A percentile compares a stretch with the other conserved stretches of the same genome.
phyloP scores from a whole-genome alignment of 2,329 filamentous ascomycete genomes.

The Rachicladosporium sp. region DNA sequence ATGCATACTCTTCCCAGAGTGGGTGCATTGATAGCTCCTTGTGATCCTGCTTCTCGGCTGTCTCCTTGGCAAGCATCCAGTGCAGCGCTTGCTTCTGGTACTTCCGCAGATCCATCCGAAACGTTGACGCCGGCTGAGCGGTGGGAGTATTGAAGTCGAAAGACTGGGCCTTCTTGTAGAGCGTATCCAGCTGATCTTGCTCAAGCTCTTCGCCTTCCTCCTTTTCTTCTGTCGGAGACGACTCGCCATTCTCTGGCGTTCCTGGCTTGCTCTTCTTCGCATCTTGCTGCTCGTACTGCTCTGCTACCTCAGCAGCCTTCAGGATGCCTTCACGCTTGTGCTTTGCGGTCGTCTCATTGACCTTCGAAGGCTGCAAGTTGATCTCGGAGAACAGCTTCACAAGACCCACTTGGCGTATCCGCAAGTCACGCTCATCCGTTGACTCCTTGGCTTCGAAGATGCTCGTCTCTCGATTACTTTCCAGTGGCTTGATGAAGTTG shows the following conservation, averaged over 20 bases:
- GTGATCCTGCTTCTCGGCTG: slow-evolving; percentile 53
- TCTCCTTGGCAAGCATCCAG: slow-evolving; percentile 96
- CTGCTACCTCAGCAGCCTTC: slow-evolving; percentile 75
- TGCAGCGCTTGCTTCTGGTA: slow-evolving; percentile 93
- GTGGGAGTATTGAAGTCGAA: slow-evolving; percentile 91
- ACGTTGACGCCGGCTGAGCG: slow-evolving; percentile 69
- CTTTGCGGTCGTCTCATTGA: slow-evolving; percentile 62
- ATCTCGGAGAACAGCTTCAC: slow-evolving; percentile 85
- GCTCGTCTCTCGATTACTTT: slow-evolving; percentile 58
- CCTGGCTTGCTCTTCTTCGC: slow-evolving; percentile 36
- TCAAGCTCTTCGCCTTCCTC: slow-evolving; percentile 79
- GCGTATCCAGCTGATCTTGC: slow-evolving; percentile 82
- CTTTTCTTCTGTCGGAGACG: slow-evolving; percentile 44
- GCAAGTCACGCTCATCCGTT: slow-evolving; percentile 67
- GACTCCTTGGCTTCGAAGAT: slow-evolving; percentile 81
- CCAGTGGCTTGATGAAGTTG: slow-evolving; percentile 48
- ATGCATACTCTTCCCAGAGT: slow-evolving; percentile 89
- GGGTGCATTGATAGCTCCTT: slow-evolving; percentile 84
- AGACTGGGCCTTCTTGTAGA: slow-evolving; percentile 92
- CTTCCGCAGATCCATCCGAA: slow-evolving; percentile 70
- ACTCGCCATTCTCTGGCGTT: slow-evolving; percentile 30
- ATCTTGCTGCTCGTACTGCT: slow-evolving; percentile 53
- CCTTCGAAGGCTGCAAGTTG: slow-evolving; percentile 61
- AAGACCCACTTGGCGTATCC: slow-evolving; percentile 73
- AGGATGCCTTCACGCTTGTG: slow-evolving; percentile 75